These are phyloP conservation scores for Lagenaria siceraria DNA, from an alignment of 306 rosid genomes.

Conservation along the genomic window DNA sequence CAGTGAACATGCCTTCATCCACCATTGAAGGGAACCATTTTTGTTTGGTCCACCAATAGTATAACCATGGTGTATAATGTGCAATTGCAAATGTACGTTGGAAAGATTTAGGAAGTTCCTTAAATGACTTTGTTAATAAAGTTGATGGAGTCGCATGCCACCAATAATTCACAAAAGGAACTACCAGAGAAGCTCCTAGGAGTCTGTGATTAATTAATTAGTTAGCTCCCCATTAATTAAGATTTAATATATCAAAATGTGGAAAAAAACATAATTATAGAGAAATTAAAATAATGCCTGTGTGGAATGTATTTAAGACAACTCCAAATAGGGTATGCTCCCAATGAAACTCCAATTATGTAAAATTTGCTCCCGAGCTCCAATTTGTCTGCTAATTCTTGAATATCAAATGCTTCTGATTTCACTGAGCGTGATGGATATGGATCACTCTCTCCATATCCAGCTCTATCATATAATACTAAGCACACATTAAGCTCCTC, in stretches of 20 bases:
- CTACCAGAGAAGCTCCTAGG: slow-evolving; percentile 57
- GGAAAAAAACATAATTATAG: too few relatives aligned
- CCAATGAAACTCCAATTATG: neutral
- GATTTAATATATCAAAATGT: too few relatives aligned
- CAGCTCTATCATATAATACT: neutral
- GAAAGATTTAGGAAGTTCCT: slow-evolving; percentile 17
- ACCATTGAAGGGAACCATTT: slow-evolving; percentile 50
- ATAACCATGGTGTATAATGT: slow-evolving; percentile 55
- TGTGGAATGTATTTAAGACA: neutral
- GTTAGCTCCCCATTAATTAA: neutral
- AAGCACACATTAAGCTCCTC: neutral
- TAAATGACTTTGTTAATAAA: slow-evolving; percentile 18
- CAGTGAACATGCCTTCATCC: slow-evolving; percentile 1
- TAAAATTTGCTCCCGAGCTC: too few relatives aligned
- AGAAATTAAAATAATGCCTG: neutral
- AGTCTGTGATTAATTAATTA: slow-evolving; percentile 35
- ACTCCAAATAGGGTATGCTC: neutral
- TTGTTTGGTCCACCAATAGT: slow-evolving; percentile 71
- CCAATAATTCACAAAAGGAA: slow-evolving; percentile 59
- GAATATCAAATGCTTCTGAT: neutral
- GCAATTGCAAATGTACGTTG: slow-evolving; percentile 43
- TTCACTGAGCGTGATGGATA: neutral
- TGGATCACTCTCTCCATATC: neutral
- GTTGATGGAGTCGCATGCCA: slow-evolving; percentile 42
- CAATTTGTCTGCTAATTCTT: neutral